Conservation (phyloP, 331 rosid species). For the Rosa hybrid region DNA sequence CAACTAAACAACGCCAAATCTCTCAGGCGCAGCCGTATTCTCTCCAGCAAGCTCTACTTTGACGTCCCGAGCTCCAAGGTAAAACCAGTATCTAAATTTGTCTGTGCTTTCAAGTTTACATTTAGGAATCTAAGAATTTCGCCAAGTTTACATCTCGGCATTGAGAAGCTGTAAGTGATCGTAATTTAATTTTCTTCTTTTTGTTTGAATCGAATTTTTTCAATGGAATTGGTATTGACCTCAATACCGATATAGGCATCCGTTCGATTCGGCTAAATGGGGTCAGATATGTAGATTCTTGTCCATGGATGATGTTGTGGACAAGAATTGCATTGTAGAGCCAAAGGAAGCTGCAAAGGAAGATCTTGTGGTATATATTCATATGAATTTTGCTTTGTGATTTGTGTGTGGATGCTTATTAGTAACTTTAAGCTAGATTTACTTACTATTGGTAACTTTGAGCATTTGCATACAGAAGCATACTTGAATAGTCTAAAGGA, state of each 20-base stretch:
- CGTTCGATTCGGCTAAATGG: conserved; percentile 93
- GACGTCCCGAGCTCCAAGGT: conserved; percentile 76
- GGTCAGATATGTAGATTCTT: conserved; percentile 71
- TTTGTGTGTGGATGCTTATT: not conserved
- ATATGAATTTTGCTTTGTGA: not conserved
- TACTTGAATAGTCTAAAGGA: conserved; percentile 70
- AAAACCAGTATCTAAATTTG: not conserved
- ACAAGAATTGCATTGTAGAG: conserved; percentile 49
- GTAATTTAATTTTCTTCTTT: not conserved
- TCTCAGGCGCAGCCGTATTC: too few species aligned
- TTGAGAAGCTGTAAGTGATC: conserved; percentile 75
- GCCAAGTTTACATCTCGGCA: conserved; percentile 56
- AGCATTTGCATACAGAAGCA: conserved; percentile 72
- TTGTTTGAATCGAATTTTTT: not conserved
- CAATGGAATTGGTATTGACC: not conserved
- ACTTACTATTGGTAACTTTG: not conserved
- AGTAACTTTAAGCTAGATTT: not conserved
- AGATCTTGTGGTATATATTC: conserved; percentile 72
- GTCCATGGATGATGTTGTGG: conserved; percentile 48
- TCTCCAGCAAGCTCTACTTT: conserved; percentile 31
- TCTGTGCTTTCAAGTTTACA: not conserved
- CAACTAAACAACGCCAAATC: too few species aligned
- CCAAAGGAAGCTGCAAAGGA: conserved; percentile 80
- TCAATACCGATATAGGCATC: conserved; percentile 55
- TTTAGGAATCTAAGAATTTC: not conserved